phyloP scores from a whole-genome alignment of 2,329 filamentous ascomycete genomes.

The Apiospora malaysiana region DNA sequence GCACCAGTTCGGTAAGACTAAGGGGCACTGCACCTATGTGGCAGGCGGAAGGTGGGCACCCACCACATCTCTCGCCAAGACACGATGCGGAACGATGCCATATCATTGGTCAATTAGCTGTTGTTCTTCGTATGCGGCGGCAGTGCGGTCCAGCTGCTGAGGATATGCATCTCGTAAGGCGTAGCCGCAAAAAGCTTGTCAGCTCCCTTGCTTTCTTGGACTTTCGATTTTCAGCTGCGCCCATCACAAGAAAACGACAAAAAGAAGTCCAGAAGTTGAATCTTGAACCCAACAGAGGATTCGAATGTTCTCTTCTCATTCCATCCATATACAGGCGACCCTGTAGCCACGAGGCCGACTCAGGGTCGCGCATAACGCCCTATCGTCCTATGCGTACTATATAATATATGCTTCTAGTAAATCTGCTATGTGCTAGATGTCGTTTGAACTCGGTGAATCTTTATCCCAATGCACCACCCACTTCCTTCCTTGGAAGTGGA shows the following conservation, averaged over 20 bases:
- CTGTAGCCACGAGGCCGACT: background rate
- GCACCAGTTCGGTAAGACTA: background rate
- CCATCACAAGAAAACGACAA: background rate
- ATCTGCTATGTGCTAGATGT: background rate
- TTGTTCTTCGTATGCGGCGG: background rate
- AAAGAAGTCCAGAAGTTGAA: background rate
- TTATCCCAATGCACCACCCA: background rate
- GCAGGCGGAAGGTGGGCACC: too few species aligned
- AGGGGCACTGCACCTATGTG: background rate
- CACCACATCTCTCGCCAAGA: too few species aligned
- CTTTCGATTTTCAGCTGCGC: background rate
- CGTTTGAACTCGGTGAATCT: background rate
- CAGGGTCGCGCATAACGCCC: background rate
- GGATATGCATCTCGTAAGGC: background rate
- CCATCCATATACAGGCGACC: background rate
- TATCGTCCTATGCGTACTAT: slow-evolving; percentile 14
- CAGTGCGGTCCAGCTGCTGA: background rate
- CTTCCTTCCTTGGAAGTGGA: background rate
- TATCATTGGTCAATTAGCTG: background rate
- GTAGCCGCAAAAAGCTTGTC: background rate
- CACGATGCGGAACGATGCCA: background rate
- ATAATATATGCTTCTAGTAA: background rate
- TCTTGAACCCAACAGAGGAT: background rate
- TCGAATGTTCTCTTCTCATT: slow-evolving; percentile 5
- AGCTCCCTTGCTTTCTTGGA: background rate